phyloP scores from a whole-genome alignment of 73 alveolate species.

The Vitrella brassicaformis region DNA sequence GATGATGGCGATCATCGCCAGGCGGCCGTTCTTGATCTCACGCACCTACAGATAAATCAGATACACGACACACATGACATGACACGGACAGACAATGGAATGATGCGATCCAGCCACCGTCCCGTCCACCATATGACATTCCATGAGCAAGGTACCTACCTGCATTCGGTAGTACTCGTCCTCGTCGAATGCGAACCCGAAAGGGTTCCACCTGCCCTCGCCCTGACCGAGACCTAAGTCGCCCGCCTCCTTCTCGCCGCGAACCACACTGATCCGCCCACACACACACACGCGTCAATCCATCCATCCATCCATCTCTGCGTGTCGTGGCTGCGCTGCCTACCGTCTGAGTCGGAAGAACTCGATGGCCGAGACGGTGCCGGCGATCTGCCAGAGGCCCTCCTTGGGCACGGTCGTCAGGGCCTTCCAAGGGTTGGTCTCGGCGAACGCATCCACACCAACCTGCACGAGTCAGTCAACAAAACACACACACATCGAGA shows the following conservation, averaged over 20 bases:
- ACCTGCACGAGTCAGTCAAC: not conserved
- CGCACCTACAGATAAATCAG: not conserved
- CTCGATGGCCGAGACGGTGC: not conserved
- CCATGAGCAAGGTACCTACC: too few species aligned
- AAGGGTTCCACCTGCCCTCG: not conserved
- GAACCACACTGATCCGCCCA: not conserved
- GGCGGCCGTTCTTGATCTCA: not conserved
- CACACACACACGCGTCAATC: not conserved
- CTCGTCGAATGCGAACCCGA: not conserved
- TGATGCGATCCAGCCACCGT: too few species aligned
- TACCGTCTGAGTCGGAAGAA: not conserved
- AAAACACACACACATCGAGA: not conserved
- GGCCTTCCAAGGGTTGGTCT: not conserved
- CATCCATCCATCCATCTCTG: not conserved
- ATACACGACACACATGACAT: too few species aligned
- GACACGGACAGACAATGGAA: too few species aligned
- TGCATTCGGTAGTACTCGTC: not conserved
- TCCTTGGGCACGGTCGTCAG: not conserved
- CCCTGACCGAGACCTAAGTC: not conserved
- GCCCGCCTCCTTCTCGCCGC: not conserved
- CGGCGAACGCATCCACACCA: not conserved
- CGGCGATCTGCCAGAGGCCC: not conserved
- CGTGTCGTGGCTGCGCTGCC: not conserved
- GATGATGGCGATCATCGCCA: not conserved
- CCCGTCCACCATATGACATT: too few species aligned